Evolutionary conservation across 1,284 basidiomycete genomes (phyloP), one percentile per base, ranked within the genome.

Genomic region (Veloboletus limbatus): DNA sequence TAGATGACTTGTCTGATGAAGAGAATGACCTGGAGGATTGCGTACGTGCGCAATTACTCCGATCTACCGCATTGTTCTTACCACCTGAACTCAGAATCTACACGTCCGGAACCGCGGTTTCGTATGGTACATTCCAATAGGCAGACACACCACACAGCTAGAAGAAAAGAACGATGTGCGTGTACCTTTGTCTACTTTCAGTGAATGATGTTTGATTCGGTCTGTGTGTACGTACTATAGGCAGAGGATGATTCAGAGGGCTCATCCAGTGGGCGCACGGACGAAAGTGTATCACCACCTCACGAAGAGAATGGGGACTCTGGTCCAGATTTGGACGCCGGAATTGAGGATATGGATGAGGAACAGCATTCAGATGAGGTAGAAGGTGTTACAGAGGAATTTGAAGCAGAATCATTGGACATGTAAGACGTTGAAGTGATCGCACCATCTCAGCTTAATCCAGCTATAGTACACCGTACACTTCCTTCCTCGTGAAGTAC

Each of bases 1-100:
- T 88, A 72, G 88, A 89, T 30, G 88, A 92, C 52, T 69, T 94
- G 49, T 91, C 85, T 54, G 89, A 92, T 49, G 88, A 91, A 61
- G 91, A 93, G 61, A 79, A 78, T 38, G 85, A 89, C 54, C 62
- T 90, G 10, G 86, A 89, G 45, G 82, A 85, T 40, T 70, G 81
- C 56, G 88, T 85, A 58, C 52, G 77, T 67, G 25, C 6, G 10
- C 13, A 18, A 20, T 20, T 28, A 36, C 21, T 18, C 5, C 25
- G n/a, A 27, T 39, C 14, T 16, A 27, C 8, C 13, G 4, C 21
- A n/a, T 21, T 30, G 6, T 36, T 50, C 25, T 50, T 16, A 36
- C n/a, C 8, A 11, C 26, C 10, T 25, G 24, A 44, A 37, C 37
- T 17, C 54, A 87, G 85, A 84, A 74, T 45, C 54, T 72, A 14